A percentile compares a stretch with the other conserved stretches of the same genome.
Evolutionary conservation across 176 grass and related monocot species (phyloP).

Genomic region (Panicum miliaceum): DNA sequence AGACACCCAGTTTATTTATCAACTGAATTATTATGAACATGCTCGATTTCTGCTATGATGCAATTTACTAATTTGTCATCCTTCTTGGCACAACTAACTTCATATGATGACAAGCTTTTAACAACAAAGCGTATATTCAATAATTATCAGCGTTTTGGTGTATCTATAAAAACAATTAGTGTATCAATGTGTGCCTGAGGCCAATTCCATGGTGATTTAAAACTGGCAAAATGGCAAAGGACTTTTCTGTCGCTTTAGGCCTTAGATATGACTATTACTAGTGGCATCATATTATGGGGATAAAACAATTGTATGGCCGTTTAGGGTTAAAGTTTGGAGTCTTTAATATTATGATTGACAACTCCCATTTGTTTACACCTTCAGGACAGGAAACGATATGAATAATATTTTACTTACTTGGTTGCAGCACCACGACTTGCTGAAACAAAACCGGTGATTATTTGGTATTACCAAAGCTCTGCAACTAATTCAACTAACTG

Average conservation of each 20-base stretch:
- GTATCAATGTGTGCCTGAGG: background rate
- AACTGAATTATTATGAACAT: conserved; percentile 15
- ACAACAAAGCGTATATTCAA: background rate
- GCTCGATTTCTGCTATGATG: conserved; percentile 20
- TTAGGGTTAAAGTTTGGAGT: background rate
- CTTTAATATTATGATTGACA: conserved; percentile 6
- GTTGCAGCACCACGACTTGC: conserved; percentile 8
- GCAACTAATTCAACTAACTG: conserved; percentile 51
- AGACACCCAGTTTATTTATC: background rate
- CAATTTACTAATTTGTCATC: background rate
- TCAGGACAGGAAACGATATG: conserved; percentile 18
- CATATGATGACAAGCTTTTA: background rate
- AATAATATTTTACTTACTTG: conserved; percentile 18
- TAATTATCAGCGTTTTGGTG: background rate
- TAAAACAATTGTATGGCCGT: background rate
- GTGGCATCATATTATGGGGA: background rate
- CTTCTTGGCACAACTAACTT: background rate
- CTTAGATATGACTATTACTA: background rate
- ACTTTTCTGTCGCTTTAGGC: background rate
- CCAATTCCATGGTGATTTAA: background rate
- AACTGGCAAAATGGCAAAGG: background rate
- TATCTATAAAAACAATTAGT: background rate
- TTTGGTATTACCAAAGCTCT: conserved; percentile 48
- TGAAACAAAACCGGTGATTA: conserved; percentile 24
- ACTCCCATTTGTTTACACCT: background rate